phyloP scores from a whole-genome alignment of 2,329 filamentous ascomycete species.

The Aureobasidium lini region DNA sequence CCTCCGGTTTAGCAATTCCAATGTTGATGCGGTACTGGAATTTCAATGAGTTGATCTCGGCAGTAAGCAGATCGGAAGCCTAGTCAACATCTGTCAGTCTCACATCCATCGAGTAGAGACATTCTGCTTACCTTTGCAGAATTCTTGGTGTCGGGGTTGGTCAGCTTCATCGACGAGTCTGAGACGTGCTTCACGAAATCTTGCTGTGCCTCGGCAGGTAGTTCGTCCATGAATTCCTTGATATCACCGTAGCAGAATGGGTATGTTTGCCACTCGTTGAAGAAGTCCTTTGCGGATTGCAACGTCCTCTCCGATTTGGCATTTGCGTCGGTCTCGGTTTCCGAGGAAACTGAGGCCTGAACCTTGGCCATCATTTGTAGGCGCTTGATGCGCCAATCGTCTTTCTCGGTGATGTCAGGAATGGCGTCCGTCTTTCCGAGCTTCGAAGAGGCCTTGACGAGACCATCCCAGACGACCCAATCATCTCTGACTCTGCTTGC shows the following conservation, averaged over 20 bases:
- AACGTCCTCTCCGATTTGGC: not conserved
- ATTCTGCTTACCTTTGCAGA: not conserved
- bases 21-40: constrained; percentile 18
- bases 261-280: constrained; percentile 10
- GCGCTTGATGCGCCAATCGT: constrained; percentile 7
- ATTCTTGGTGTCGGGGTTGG: not conserved
- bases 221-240: constrained; percentile 6
- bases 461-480: constrained; percentile 13
- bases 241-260: constrained; percentile 14
- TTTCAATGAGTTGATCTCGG: constrained; percentile 21
- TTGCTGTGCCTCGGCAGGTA: constrained; percentile 1
- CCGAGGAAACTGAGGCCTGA: not conserved
- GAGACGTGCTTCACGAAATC: not conserved
- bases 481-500: constrained; percentile 3
- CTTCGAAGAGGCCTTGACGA: constrained; percentile 4
- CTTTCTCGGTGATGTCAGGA: not conserved
- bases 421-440: not conserved
- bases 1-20: constrained; percentile 5
- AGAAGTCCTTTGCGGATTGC: constrained; percentile 9
- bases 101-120: too few species aligned
- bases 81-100: not conserved
- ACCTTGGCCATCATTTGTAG: constrained; percentile 10
- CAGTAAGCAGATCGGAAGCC: constrained; percentile 18
- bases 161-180: not conserved
- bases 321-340: not conserved